These are phyloP conservation scores for Flueggea neowawraea DNA, from an alignment of 441 rosid species.

Conservation along the genomic window DNA sequence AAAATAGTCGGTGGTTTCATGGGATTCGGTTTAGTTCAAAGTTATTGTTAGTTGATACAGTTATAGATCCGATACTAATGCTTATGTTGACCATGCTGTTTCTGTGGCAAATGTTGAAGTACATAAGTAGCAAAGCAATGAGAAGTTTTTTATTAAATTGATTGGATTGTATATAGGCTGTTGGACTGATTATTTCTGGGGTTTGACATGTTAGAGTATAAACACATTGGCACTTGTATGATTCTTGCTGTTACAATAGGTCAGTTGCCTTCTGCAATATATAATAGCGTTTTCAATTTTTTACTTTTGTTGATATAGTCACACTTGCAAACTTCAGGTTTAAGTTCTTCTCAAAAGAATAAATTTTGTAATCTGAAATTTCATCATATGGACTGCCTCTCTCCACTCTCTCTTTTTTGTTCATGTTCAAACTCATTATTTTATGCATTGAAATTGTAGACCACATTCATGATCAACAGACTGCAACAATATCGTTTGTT, in stretches of 20 bases:
- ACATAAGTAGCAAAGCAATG: slow-evolving; percentile 19
- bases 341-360: too few species aligned
- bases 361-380: too few species aligned
- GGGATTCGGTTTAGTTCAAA: background rate
- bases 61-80: slow-evolving; percentile 16
- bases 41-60: slow-evolving; percentile 14
- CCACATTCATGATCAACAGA: too few species aligned
- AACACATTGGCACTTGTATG: slow-evolving; percentile 15
- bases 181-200: slow-evolving; percentile 17
- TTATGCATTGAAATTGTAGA: too few species aligned
- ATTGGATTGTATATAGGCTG: slow-evolving; percentile 32
- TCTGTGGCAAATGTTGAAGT: slow-evolving; percentile 1
- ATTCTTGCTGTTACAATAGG: slow-evolving; percentile 18
- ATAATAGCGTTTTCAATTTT: too few species aligned
- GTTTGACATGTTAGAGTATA: slow-evolving; percentile 15
- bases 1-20: slow-evolving; percentile 8
- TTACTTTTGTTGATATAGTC: too few species aligned
- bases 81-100: background rate
- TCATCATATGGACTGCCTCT: too few species aligned
- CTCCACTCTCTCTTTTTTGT: too few species aligned
- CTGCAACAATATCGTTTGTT: too few species aligned
- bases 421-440: too few species aligned
- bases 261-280: slow-evolving; percentile 6
- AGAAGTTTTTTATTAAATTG: slow-evolving; percentile 20
- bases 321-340: too few species aligned